phyloP scores from a whole-genome alignment of 2,329 filamentous ascomycete genomes.

The Aureobasidium sp. region DNA sequence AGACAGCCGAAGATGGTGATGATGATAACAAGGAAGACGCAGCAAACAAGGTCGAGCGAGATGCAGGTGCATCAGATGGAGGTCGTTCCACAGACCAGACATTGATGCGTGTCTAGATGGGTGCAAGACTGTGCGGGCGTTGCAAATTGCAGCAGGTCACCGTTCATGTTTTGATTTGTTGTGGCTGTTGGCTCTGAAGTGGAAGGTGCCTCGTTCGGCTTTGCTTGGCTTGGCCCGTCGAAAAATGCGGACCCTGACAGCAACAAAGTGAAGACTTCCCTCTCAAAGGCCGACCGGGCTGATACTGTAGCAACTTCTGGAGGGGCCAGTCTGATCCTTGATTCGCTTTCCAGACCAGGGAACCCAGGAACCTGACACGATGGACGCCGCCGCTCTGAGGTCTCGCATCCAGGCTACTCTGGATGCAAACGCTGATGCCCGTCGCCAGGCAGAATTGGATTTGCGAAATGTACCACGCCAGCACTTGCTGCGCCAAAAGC shows the following conservation, averaged over 20 bases:
- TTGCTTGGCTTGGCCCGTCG: neutral
- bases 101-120: no score
- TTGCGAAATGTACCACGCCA: slow-evolving; percentile 63
- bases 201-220: neutral
- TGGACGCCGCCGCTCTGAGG: slow-evolving; percentile 70
- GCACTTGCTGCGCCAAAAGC: neutral
- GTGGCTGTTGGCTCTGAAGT: no score
- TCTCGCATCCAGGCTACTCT: slow-evolving; percentile 71
- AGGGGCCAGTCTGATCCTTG: neutral
- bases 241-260: slow-evolving; percentile 12
- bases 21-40: no score
- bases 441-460: slow-evolving; percentile 71
- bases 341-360: neutral
- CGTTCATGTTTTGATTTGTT: no score
- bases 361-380: slow-evolving; percentile 32
- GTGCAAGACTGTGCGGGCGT: no score
- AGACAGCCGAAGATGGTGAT: no score
- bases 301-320: slow-evolving; percentile 8
- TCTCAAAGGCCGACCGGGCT: neutral
- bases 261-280: neutral
- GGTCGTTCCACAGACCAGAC: no score
- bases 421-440: slow-evolving; percentile 64
- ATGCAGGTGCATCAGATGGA: no score
- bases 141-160: no score
- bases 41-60: no score